Evolutionary conservation across 2,329 filamentous ascomycete genomes (phyloP).

Genomic region (Penicillium sp.): DNA sequence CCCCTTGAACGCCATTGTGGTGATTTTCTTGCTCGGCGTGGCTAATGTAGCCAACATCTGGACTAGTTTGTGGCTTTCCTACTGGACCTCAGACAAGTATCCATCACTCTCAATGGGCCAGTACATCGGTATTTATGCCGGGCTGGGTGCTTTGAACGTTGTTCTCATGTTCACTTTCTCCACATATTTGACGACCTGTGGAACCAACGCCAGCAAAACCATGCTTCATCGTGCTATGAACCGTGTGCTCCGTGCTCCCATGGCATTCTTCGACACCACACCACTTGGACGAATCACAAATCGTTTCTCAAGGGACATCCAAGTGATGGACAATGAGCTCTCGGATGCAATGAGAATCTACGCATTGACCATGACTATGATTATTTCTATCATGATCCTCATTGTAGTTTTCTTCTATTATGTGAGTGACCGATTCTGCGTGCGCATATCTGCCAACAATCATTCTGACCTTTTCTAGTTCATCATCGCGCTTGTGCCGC

Average conservation of each 20-base stretch:
- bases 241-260: constrained; percentile 68
- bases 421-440: constrained; percentile 30
- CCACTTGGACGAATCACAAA: constrained; percentile 94
- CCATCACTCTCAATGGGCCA: constrained; percentile 60
- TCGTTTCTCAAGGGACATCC: constrained; percentile 91
- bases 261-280: constrained; percentile 97
- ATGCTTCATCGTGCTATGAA: constrained; percentile 81
- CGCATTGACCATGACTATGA: constrained; percentile 79
- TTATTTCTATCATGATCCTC: constrained; percentile 78
- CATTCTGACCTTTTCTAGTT: constrained; percentile 50
- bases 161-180: constrained; percentile 79
- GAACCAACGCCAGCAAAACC: constrained; percentile 76
- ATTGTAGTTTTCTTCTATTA: constrained; percentile 97
- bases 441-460: not conserved
- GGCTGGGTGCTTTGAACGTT: constrained; percentile 70
- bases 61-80: constrained; percentile 90
- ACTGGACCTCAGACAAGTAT: constrained; percentile 84
- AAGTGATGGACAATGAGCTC: constrained; percentile 93
- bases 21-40: constrained; percentile 66
- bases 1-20: constrained; percentile 61
- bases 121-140: constrained; percentile 73
- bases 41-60: constrained; percentile 83
- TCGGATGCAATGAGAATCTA: constrained; percentile 92
- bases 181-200: constrained; percentile 72
- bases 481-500: constrained; percentile 65